Percentiles rank a stretch among this genome's conserved stretches.
Evolutionary conservation across 805 yeast species (phyloP).

Genomic region (Komagataella mondaviorum): DNA sequence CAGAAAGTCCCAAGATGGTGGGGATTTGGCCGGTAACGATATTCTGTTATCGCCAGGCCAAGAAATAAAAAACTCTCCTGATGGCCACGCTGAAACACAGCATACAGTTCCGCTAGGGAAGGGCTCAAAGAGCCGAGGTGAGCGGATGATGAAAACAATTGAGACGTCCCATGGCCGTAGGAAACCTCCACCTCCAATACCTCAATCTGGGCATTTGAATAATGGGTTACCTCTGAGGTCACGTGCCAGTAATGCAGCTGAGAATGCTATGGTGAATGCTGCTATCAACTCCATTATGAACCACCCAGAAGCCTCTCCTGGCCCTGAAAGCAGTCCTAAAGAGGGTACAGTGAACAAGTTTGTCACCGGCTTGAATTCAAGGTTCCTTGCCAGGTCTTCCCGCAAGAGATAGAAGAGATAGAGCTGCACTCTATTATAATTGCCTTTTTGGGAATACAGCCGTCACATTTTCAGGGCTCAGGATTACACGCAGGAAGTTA

Average conservation of each 20-base stretch:
- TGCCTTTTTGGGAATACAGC: background rate
- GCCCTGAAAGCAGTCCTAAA: background rate
- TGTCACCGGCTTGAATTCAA: slow-evolving; percentile 47
- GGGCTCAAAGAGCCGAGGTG: background rate
- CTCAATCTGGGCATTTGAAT: slow-evolving; percentile 3
- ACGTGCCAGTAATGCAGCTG: background rate
- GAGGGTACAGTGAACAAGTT: slow-evolving; percentile 8
- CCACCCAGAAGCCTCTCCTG: slow-evolving; percentile 1
- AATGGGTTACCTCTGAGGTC: background rate
- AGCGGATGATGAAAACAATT: slow-evolving; percentile 3
- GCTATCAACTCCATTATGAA: slow-evolving; percentile 18
- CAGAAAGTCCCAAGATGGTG: background rate
- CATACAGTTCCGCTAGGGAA: background rate
- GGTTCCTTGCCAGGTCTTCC: slow-evolving; percentile 42
- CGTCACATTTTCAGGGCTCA: background rate
- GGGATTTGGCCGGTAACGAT: background rate
- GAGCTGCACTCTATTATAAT: background rate
- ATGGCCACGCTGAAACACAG: background rate
- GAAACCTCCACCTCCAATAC: background rate
- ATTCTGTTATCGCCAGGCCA: background rate
- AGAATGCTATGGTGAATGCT: slow-evolving; percentile 11
- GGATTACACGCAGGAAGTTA: background rate
- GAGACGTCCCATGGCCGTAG: background rate
- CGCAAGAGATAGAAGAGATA: slow-evolving; percentile 19
- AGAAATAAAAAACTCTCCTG: background rate